Evolutionary conservation across 768 basidiomycete species (phyloP).

Genomic region (Russula griseocarnosa): DNA sequence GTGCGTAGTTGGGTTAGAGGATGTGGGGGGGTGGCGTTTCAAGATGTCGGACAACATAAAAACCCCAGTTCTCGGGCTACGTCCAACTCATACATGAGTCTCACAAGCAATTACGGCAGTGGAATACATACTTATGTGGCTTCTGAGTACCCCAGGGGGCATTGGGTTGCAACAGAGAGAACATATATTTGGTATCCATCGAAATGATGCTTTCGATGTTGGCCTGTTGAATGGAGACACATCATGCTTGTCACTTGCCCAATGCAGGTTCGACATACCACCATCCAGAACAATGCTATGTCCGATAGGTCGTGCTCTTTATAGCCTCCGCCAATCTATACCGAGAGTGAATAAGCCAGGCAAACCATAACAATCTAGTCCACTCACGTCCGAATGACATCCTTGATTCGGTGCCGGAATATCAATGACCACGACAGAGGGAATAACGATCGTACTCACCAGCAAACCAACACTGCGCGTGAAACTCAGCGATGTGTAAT

Average conservation of each 20-base stretch:
- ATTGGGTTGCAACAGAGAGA: constrained; percentile 47
- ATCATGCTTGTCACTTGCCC: constrained; percentile 7
- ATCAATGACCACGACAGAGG: constrained; percentile 4
- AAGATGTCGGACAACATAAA: constrained; percentile 12
- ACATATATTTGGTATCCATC: constrained; percentile 52
- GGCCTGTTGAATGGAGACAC: constrained; percentile 39
- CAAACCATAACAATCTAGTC: constrained; percentile 28
- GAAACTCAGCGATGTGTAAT: constrained; percentile 1
- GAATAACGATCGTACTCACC: constrained; percentile 39
- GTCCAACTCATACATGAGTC: background rate
- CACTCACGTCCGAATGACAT: constrained; percentile 36
- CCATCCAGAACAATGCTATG: constrained; percentile 61
- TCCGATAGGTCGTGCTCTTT: constrained; percentile 64
- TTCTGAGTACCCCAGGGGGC: constrained; percentile 57
- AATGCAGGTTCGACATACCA: constrained; percentile 39
- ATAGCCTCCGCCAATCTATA: constrained; percentile 68
- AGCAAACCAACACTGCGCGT: constrained; percentile 63
- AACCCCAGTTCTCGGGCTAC: constrained; percentile 40
- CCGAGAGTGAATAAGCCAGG: constrained; percentile 9
- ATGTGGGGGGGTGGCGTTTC: constrained; percentile 15
- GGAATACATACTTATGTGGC: constrained; percentile 52
- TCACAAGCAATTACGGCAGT: background rate
- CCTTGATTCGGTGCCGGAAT: constrained; percentile 9
- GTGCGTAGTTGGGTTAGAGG: constrained; percentile 12
- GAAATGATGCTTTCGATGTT: constrained; percentile 54